phyloP scores from a whole-genome alignment of 352 stramenopile genomes.

The Achlya hypogyna region DNA sequence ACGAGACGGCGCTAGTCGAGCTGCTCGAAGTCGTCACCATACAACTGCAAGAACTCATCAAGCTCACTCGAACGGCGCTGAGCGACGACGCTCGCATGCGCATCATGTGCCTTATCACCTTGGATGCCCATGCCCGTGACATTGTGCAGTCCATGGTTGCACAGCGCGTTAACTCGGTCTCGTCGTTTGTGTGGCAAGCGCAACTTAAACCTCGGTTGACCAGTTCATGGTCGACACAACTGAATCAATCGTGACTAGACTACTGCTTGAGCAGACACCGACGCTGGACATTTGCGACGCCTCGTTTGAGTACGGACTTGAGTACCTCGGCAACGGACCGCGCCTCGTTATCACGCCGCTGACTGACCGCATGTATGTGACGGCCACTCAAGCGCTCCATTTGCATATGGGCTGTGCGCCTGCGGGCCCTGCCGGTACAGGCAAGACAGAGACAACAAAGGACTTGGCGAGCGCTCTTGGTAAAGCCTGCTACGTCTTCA shows the following conservation, averaged over 20 bases:
- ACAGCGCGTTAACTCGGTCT: slow-evolving; percentile 59
- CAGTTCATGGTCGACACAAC: not conserved
- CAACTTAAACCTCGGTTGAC: slow-evolving; percentile 79
- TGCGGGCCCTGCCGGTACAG: slow-evolving; percentile 79
- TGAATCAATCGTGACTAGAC: slow-evolving; percentile 9
- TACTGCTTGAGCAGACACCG: slow-evolving; percentile 38
- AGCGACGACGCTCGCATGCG: slow-evolving; percentile 82
- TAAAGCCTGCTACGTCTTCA: slow-evolving; percentile 93
- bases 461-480: slow-evolving; percentile 89
- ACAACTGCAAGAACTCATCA: slow-evolving; percentile 90
- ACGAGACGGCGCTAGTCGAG: slow-evolving; percentile 75
- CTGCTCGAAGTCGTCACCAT: slow-evolving; percentile 77
- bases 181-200: slow-evolving; percentile 89
- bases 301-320: slow-evolving; percentile 90
- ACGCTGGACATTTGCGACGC: slow-evolving; percentile 87
- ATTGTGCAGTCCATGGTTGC: slow-evolving; percentile 88
- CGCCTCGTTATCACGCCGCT: slow-evolving; percentile 91
- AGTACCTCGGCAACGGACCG: slow-evolving; percentile 92
- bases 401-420: slow-evolving; percentile 94
- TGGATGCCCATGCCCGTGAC: slow-evolving; percentile 88
- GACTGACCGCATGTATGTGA: slow-evolving; percentile 94
- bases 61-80: slow-evolving; percentile 78
- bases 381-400: slow-evolving; percentile 89
- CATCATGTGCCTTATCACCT: slow-evolving; percentile 93
- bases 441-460: slow-evolving; percentile 95